Evolutionary conservation across 2,329 filamentous ascomycete genomes (phyloP), one percentile per base, ranked within the genome.

Genomic region (Colletotrichum sp.): DNA sequence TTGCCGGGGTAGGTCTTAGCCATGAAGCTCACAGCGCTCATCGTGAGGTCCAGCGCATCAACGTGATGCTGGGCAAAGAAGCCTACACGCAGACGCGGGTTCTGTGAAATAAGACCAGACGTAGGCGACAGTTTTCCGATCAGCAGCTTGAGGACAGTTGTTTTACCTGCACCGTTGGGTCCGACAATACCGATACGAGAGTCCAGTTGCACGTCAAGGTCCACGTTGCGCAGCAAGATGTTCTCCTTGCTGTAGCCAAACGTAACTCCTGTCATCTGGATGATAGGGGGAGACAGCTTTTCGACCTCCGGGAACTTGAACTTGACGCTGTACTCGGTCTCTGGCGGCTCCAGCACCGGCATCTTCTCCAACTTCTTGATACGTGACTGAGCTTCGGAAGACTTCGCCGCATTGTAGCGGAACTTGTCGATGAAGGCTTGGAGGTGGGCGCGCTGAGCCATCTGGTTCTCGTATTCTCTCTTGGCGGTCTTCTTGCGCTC

Each of bases 391-490:
- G 97, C 97, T 87, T 99, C 97, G 11, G 96, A 98, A 1, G 97
- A 98, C 84, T 99, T 99, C 80, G 96, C 97, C 33, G 97, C 97
- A 82, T 99, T 99, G 90, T 99, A 99, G 67, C 97, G 92, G 90
- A 99, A 99, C 86, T 99, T 99, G 90, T 99, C 97, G 86, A 99
- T 99, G 85, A 99, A 99, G 33, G 95, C 93, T 87, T 99, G 97
- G 76, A 99, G 86, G 88, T 99, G 97, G 36, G 95, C 95, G 78
- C 97, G 91, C 84, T 96, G 92, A 1, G 90, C 95, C 95, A 98
- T 98, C 82, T 99, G 97, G 85, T 97, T 98, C 85, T 99, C 97
- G 85, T 99, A 99, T 84, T 99, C 97, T 80, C 95, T 93, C 89
- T 97, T 96, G 57, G 96, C 95, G 59, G 94, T 96, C 92, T 99